phyloP scores from a whole-genome alignment of 2,329 filamentous ascomycete species.

The Sporothrix humicola region DNA sequence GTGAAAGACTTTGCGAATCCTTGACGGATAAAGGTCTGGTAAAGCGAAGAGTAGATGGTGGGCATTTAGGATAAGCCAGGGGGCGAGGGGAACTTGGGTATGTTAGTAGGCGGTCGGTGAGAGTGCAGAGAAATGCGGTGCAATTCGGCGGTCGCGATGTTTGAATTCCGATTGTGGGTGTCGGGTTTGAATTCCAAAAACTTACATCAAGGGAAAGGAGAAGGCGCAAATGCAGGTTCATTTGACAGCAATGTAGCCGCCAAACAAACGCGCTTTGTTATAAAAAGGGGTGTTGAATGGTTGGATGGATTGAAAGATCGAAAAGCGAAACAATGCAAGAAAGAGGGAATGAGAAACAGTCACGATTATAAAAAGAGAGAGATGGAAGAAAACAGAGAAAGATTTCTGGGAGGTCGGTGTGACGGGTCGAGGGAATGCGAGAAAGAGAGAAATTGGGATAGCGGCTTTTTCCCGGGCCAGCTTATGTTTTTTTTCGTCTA shows the following conservation, averaged over 20 bases:
- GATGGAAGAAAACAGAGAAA: conserved; percentile 1
- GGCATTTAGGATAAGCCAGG: conserved; percentile 87
- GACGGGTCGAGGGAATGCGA: conserved; percentile 20
- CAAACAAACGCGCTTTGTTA: conserved; percentile 83
- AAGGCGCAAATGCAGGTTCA: conserved; percentile 87
- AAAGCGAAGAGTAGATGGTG: conserved; percentile 70
- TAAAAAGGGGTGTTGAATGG: conserved; percentile 35
- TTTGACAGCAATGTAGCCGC: conserved; percentile 86
- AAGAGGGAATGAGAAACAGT: not conserved
- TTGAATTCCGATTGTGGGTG: not conserved
- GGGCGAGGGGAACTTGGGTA: conserved; percentile 58
- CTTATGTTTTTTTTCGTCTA: conserved; percentile 21
- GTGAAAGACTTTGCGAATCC: conserved; percentile 96
- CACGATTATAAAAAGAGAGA: conserved; percentile 20
- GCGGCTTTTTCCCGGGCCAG: conserved; percentile 28
- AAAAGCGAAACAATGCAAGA: conserved; percentile 27
- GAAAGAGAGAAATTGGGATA: conserved; percentile 24
- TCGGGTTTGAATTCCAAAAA: conserved; percentile 33
- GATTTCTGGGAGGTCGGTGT: conserved; percentile 14
- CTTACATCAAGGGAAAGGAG: conserved; percentile 68
- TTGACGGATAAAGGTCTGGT: conserved; percentile 89
- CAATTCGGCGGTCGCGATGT: not conserved
- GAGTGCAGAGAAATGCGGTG: too few relatives aligned
- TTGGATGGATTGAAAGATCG: conserved; percentile 24
- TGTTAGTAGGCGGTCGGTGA: not conserved